Conservation (phyloP, 129 eudicot genomes). For the Ambrosia trifida region DNA sequence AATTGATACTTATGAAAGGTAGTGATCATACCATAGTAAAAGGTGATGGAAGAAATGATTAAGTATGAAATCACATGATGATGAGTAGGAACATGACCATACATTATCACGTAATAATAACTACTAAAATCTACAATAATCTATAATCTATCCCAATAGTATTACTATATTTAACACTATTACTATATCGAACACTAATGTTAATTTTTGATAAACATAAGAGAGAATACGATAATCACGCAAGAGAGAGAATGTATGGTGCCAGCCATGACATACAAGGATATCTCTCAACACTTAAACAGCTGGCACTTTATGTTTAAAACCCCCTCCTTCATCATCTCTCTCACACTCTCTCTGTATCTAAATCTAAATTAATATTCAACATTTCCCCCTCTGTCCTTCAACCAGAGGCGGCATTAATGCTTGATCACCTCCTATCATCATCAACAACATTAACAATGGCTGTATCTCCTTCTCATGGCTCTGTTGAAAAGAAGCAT, state of each 20-base stretch:
- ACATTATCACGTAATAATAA: too few relatives aligned
- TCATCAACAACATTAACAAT: slow-evolving; percentile 31
- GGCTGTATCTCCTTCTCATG: slow-evolving; percentile 59
- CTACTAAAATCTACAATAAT: too few relatives aligned
- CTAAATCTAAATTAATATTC: slow-evolving; percentile 2
- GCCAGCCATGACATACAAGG: slow-evolving; percentile 50
- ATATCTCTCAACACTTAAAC: slow-evolving; percentile 54
- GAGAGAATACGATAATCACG: neutral
- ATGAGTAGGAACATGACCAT: too few relatives aligned
- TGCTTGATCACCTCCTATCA: slow-evolving; percentile 43
- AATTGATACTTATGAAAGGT: too few relatives aligned
- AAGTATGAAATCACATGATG: too few relatives aligned
- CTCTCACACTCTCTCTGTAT: slow-evolving; percentile 27
- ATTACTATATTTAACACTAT: too few relatives aligned
- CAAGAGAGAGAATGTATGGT: slow-evolving; percentile 38
- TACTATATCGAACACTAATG: too few relatives aligned
- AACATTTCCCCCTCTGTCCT: neutral
- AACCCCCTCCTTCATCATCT: slow-evolving; percentile 24
- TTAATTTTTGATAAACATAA: too few relatives aligned
- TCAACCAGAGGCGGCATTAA: slow-evolving; percentile 7
- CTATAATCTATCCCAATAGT: too few relatives aligned
- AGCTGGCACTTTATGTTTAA: slow-evolving; percentile 72
- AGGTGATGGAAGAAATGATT: too few relatives aligned
- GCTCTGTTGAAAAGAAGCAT: slow-evolving; percentile 65
- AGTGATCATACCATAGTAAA: too few relatives aligned